Percentiles rank a stretch among this genome's conserved stretches.
Evolutionary conservation across 2,329 filamentous ascomycete genomes (phyloP).

Genomic region (Verticillium dahliae): DNA sequence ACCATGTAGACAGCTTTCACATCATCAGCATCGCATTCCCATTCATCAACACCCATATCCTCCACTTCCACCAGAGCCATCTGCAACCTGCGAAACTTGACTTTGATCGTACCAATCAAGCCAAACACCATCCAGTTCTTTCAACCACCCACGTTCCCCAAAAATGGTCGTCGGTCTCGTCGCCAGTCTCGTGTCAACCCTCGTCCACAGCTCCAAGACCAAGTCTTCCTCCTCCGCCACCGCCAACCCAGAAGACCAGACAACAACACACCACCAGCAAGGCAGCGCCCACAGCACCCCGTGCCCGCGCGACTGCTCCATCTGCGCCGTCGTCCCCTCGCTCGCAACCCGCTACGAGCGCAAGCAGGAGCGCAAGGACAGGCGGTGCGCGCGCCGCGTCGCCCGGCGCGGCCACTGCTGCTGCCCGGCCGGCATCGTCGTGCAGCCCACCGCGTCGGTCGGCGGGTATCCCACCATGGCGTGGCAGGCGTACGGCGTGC

Average conservation of each 20-base stretch:
- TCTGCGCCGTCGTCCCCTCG: background rate
- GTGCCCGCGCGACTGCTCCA: background rate
- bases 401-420: background rate
- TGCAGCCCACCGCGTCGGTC: background rate
- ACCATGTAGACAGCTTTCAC: background rate
- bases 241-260: background rate
- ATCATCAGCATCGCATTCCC: background rate
- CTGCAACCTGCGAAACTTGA: background rate
- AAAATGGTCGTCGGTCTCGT: constrained; percentile 9
- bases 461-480: background rate
- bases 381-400: background rate
- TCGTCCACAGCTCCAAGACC: constrained; percentile 10
- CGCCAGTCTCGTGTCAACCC: constrained; percentile 10
- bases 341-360: background rate
- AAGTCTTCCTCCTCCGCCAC: constrained; percentile 2
- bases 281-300: background rate
- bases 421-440: background rate
- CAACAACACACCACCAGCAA: background rate
- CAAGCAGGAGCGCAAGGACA: background rate
- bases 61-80: background rate
- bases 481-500: background rate
- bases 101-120: background rate
- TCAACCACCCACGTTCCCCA: background rate
- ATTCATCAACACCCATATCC: background rate
- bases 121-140: too few species aligned